phyloP scores from a whole-genome alignment of 441 rosid genomes.

The Arabidopsis hybrid region DNA sequence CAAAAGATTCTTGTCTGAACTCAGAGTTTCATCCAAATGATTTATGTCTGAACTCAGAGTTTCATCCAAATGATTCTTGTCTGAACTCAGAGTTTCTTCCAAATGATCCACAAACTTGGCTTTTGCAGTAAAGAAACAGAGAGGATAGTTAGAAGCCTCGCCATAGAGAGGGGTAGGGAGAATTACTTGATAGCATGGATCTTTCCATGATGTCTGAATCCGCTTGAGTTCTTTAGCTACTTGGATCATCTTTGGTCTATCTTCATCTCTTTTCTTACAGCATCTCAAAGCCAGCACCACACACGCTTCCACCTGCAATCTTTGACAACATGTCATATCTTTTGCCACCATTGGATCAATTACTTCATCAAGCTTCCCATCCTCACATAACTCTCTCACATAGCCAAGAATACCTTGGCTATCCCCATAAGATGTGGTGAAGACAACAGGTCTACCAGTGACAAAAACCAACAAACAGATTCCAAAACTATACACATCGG shows the following conservation, averaged over 20 bases:
- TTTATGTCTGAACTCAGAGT: too few species aligned
- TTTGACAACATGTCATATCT: not conserved
- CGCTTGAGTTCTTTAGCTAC: not conserved
- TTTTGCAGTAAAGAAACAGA: too few species aligned
- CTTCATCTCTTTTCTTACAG: not conserved
- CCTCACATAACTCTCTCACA: not conserved
- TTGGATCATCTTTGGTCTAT: not conserved
- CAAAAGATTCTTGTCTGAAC: too few species aligned
- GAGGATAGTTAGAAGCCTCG: too few species aligned
- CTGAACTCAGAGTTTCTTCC: too few species aligned
- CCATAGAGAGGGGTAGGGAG: too few species aligned
- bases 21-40: too few species aligned
- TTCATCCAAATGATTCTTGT: too few species aligned
- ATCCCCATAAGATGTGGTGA: not conserved
- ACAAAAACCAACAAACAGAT: not conserved
- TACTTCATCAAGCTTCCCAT: not conserved
- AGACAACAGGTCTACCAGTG: not conserved
- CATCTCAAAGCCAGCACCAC: not conserved
- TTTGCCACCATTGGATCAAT: not conserved
- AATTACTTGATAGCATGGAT: too few species aligned
- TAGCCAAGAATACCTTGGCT: rapidly evolving
- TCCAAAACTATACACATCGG: not conserved
- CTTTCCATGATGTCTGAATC: not conserved
- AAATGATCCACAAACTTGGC: too few species aligned
- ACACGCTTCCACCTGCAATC: not conserved